phyloP scores from a whole-genome alignment of 2,329 filamentous ascomycete genomes.

The Penicillium sp. region DNA sequence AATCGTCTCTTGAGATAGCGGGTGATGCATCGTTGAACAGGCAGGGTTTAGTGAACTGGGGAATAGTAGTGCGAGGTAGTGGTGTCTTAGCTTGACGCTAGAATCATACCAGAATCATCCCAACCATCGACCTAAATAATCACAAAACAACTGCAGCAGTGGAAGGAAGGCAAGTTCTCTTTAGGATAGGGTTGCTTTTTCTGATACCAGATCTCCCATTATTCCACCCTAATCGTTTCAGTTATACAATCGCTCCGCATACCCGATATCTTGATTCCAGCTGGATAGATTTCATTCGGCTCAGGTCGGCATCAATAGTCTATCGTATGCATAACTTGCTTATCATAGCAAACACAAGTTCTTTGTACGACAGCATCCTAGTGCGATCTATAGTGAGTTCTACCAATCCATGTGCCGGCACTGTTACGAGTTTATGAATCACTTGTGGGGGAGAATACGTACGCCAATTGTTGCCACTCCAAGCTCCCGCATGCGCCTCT shows the following conservation, averaged over 20 bases:
- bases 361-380: not conserved
- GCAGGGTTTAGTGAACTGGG: conserved; percentile 1
- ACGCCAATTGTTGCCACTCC: not conserved
- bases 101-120: conserved; percentile 38
- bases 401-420: not conserved
- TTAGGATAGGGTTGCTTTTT: not conserved
- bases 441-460: too few relatives aligned
- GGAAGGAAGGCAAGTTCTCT: not conserved
- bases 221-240: not conserved
- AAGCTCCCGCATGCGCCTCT: not conserved
- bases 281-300: not conserved
- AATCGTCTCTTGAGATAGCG: not conserved
- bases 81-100: conserved; percentile 37
- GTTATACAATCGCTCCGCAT: not conserved
- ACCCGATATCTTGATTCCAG: not conserved
- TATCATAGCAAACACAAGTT: not conserved
- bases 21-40: not conserved
- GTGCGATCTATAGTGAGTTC: not conserved
- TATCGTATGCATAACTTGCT: not conserved
- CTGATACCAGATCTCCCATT: not conserved
- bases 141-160: not conserved
- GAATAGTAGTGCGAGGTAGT: not conserved
- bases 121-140: not conserved
- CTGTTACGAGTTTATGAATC: not conserved
- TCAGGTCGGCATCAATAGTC: not conserved